Base-by-base conservation (phyloP, 805 yeast species). In the Candida taoyuanica region DNA sequence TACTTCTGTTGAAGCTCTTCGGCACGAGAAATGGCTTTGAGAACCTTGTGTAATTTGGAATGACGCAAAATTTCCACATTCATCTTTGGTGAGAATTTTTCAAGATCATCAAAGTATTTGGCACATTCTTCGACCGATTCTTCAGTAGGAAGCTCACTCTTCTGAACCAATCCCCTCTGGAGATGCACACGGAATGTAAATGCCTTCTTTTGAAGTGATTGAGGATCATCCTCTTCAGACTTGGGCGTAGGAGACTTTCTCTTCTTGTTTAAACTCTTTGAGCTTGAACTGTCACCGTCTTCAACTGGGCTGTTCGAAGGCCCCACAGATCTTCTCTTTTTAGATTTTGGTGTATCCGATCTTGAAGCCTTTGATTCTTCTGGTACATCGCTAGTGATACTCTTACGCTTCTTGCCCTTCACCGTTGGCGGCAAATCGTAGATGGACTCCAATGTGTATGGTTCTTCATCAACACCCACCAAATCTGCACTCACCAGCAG, bases 1-100 rank as follows among this genome's bases (percentile, higher is more conserved):
- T 42, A 62, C 68, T 44, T 18, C 17, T 17, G 26, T 19, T 29
- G 17, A 19, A 71, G 58, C 25, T 58, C 58, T 19, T 59, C 60
- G 42, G 64, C 62, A 40, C 63, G 64, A 35, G 64, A 42, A 16
- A 74, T 70, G 39, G 74, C 73, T 50, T 68, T 71, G 42, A 74
- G 51, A 1, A 74, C 78, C 52, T 74, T 74, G 49, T 73, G 77
- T 36, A 74, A 58, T 47, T 72, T 74, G 13, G 78, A 70, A 17
- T 56, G 55, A 34, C 58, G 61, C 41, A 74, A 59, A 16, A 72
- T 50, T 13, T 66, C 68, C 16, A 60, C 53, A 20, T 52, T 61
- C 25, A 73, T 64, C 3, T 48, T 27, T 8, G 46, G 37, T 1
- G 72, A 65, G 41, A 71, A 68, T 14, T 65, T 67, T 17, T 63